A percentile compares a stretch with the other conserved stretches of the same genome.
Evolutionary conservation across 305 asterid species (phyloP).

Genomic region (Striga hermonthica): DNA sequence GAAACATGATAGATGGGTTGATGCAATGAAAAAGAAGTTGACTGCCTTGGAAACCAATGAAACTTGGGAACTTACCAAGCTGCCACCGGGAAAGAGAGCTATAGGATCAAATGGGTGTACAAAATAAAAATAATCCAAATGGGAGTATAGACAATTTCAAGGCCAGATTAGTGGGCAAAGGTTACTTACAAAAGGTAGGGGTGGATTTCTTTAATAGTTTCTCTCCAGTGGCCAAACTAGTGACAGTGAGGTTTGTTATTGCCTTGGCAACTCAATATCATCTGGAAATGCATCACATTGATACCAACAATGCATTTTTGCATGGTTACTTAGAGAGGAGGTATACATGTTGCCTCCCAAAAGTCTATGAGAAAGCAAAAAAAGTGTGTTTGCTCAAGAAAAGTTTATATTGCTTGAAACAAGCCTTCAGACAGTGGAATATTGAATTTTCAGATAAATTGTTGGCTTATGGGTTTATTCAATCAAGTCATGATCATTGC

Average conservation of each 20-base stretch:
- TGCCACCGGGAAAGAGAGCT: too few relatives aligned
- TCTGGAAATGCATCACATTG: neutral
- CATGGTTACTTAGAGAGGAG: neutral
- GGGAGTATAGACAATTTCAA: too few relatives aligned
- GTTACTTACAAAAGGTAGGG: too few relatives aligned
- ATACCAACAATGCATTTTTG: neutral
- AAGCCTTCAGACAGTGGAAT: constrained; percentile 1
- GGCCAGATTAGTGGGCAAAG: too few relatives aligned
- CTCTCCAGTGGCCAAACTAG: too few relatives aligned
- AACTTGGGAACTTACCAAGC: too few relatives aligned
- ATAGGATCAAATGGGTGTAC: too few relatives aligned
- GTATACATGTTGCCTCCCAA: neutral
- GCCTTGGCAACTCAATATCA: neutral
- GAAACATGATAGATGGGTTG: too few relatives aligned
- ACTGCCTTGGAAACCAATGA: too few relatives aligned
- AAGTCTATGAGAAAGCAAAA: neutral
- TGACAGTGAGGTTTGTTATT: neutral
- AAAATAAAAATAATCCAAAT: too few relatives aligned
- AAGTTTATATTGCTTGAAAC: neutral
- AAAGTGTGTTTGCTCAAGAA: neutral
- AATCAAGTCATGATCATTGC: neutral
- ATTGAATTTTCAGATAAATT: neutral
- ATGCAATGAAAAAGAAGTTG: too few relatives aligned
- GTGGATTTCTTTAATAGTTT: too few relatives aligned
- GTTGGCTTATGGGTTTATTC: neutral